phyloP scores from a whole-genome alignment of 495 filamentous ascomycete genomes.

The Pseudoneurospora amorphoporcata region DNA sequence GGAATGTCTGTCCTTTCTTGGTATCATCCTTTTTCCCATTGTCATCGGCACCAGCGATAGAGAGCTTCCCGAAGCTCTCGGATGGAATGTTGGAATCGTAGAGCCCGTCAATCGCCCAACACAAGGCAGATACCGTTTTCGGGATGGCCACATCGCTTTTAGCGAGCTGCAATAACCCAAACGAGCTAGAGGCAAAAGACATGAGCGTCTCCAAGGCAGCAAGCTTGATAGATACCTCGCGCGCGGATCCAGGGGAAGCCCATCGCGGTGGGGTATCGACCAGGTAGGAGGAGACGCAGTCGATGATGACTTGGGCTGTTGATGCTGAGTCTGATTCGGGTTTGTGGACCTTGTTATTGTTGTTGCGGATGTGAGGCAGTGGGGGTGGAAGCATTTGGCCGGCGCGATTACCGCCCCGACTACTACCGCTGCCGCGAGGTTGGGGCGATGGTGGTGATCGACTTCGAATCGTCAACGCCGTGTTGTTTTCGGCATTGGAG shows the following conservation, averaged over 20 bases:
- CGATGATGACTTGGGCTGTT: slow-evolving; percentile 25
- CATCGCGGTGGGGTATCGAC: slow-evolving; percentile 25
- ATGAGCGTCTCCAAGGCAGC: slow-evolving; percentile 27
- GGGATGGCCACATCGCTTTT: slow-evolving; percentile 30
- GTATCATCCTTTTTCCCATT: background rate
- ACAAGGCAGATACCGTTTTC: slow-evolving; percentile 27
- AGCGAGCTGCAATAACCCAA: slow-evolving; percentile 30
- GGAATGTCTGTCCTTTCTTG: background rate
- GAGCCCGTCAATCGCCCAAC: slow-evolving; percentile 32
- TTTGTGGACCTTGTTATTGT: background rate
- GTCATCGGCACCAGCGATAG: background rate
- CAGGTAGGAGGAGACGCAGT: slow-evolving; percentile 30
- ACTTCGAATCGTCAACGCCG: slow-evolving; percentile 12
- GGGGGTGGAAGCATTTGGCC: background rate
- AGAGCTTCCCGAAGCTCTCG: background rate
- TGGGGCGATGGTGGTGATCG: background rate
- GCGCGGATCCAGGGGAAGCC: slow-evolving; percentile 21
- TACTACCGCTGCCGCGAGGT: background rate
- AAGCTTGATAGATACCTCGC: slow-evolving; percentile 20
- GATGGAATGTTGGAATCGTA: slow-evolving; percentile 30
- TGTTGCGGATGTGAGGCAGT: background rate
- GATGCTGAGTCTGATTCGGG: background rate
- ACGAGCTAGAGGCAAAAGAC: slow-evolving; percentile 26
- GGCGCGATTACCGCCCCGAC: background rate
- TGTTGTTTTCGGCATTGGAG: slow-evolving; percentile 2